Conservation (phyloP, 176 grass and related monocot genomes). For the Tuctoria greenei region DNA sequence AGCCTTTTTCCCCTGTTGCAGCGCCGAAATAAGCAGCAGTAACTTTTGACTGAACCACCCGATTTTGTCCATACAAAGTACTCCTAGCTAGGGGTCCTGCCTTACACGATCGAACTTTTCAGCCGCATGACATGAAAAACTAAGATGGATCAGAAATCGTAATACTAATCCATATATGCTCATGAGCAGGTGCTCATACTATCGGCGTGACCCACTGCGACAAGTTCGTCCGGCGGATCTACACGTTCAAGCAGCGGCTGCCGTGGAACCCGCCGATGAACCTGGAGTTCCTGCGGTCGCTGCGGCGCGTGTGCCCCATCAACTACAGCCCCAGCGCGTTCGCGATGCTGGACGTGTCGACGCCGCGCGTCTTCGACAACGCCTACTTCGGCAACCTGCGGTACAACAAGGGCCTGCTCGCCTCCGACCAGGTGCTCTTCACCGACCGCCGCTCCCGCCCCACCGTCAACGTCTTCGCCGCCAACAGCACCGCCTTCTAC, state of each 20-base stretch:
- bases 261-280: conserved; percentile 77
- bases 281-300: conserved; percentile 59
- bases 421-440: conserved; percentile 76
- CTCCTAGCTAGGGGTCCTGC: neutral
- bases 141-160: too few species aligned
- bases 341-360: conserved; percentile 53
- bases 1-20: neutral
- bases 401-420: conserved; percentile 67
- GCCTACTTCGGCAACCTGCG: conserved; percentile 80
- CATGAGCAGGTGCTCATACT: conserved; percentile 63
- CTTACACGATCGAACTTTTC: neutral
- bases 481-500: conserved; percentile 64
- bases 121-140: too few species aligned
- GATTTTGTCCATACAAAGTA: conserved; percentile 17
- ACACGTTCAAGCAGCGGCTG: conserved; percentile 64
- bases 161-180: too few species aligned
- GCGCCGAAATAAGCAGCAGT: neutral
- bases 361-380: conserved; percentile 73
- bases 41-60: conserved; percentile 38
- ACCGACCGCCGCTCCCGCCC: conserved; percentile 63
- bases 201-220: conserved; percentile 83
- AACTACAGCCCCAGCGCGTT: conserved; percentile 44
- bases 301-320: conserved; percentile 58
- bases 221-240: conserved; percentile 81
- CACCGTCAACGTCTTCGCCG: conserved; percentile 67